Conservation (phyloP, 331 rosid species). For the Quercus tomentella region DNA sequence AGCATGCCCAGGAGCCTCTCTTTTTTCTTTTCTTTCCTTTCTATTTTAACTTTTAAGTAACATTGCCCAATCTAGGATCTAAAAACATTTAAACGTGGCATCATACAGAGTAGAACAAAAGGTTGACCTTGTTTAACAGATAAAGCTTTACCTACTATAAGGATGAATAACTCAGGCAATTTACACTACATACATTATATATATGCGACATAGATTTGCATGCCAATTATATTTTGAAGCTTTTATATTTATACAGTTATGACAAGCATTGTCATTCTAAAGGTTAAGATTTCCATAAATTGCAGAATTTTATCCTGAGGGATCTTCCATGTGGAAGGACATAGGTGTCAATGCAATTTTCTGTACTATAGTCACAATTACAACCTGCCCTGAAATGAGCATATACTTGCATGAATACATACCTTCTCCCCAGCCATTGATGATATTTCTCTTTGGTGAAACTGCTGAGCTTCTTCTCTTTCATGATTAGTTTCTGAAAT, state of each 20-base stretch:
- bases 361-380: background rate
- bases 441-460: constrained; percentile 31
- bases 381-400: background rate
- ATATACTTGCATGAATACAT: background rate
- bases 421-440: constrained; percentile 54
- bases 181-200: too few relatives aligned
- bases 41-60: background rate
- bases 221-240: too few relatives aligned
- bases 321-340: background rate
- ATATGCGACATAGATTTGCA: too few relatives aligned
- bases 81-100: background rate
- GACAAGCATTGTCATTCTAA: background rate
- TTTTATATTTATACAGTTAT: background rate
- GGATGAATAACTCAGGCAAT: background rate
- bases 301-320: background rate
- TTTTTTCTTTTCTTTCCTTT: background rate
- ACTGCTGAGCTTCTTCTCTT: constrained; percentile 25
- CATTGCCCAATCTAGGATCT: background rate
- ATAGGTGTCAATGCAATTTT: background rate
- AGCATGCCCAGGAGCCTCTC: background rate
- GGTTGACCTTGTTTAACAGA: background rate
- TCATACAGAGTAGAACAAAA: background rate
- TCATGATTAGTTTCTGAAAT: constrained; percentile 48
- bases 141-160: background rate
- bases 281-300: background rate